phyloP scores from a whole-genome alignment of 2,329 filamentous ascomycete species.

The Curvularia eragrostidis region DNA sequence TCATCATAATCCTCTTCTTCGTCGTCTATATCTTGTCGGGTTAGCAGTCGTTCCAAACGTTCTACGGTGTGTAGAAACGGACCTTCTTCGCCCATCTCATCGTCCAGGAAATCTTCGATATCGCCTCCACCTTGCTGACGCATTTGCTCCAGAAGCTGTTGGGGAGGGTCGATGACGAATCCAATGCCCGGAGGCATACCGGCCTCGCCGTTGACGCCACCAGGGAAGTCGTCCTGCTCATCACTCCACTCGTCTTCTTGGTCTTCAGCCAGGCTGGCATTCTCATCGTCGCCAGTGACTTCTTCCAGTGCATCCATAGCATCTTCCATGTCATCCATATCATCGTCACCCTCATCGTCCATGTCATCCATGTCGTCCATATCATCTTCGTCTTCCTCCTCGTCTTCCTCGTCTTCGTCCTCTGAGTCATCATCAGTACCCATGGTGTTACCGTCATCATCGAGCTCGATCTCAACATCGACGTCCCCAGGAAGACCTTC shows the following conservation, averaged over 20 bases:
- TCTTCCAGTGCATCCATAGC: constrained; percentile 48
- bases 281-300: constrained; percentile 57
- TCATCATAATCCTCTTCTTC: constrained; percentile 75
- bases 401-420: constrained; percentile 63
- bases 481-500: constrained; percentile 69
- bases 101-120: constrained; percentile 62
- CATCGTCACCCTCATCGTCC: constrained; percentile 42
- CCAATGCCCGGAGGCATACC: constrained; percentile 56
- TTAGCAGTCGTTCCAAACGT: constrained; percentile 42
- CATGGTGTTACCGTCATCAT: constrained; percentile 67
- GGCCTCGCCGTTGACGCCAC: constrained; percentile 59
- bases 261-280: constrained; percentile 53
- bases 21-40: constrained; percentile 56
- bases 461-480: constrained; percentile 87
- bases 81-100: constrained; percentile 66
- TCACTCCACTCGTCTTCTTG: constrained; percentile 54
- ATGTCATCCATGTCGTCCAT: constrained; percentile 55
- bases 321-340: constrained; percentile 53
- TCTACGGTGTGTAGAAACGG: constrained; percentile 50
- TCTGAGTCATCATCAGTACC: constrained; percentile 62
- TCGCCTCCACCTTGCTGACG: constrained; percentile 53
- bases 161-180: constrained; percentile 47
- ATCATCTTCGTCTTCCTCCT: constrained; percentile 55
- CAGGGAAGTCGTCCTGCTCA: constrained; percentile 55
- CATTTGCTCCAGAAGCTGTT: constrained; percentile 46